Evolutionary conservation across 306 rosid species (phyloP), one percentile per base, ranked within the genome.

Genomic region (Urtica urens): DNA sequence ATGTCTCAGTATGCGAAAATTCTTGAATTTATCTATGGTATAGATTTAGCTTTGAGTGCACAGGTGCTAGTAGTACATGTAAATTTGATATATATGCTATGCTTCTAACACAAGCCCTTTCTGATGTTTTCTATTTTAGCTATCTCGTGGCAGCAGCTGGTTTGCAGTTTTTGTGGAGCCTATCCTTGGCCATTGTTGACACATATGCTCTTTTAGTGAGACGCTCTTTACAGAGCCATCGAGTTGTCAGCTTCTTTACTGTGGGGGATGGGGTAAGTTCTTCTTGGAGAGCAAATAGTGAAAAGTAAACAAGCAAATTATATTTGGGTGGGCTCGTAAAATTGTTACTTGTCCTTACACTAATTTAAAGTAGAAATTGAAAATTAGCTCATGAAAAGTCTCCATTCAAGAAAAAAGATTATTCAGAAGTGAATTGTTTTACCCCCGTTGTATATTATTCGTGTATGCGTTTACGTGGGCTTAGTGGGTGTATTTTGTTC

Each of bases 231-330:
- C 93, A 79, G 60, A 88, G 79, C 61, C 57, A 60, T 38, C 70
- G 34, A 61, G 62, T 72, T 49, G 74, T 84, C 57, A 44, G 74
- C 53, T 59, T 81, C 35, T 88, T 88, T 56, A 67, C 97, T 28
- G 23, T 88, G 47, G 97, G 97, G 12, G 97, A 88, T 51, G 95
- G 97, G 82, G 97, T 84, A 80, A 74, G 86, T 65, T 39, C 24
- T 29, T 39, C 24, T 29, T 46, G 55, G 39, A 53, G 38, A 29
- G 21, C 30, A 37, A 18, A 13, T 16, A n/a, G n/a, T n/a, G n/a
- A n/a, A n/a, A n/a, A n/a, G n/a, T n/a, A n/a, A n/a, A n/a, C n/a
- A n/a, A n/a, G n/a, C n/a, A n/a, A n/a, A n/a, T n/a, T n/a, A n/a
- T n/a, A n/a, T n/a, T n/a, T n/a, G n/a, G n/a, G n/a, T n/a, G n/a